Base-by-base conservation (phyloP, 2,329 filamentous ascomycete species). In the Talaromyces sp. region DNA sequence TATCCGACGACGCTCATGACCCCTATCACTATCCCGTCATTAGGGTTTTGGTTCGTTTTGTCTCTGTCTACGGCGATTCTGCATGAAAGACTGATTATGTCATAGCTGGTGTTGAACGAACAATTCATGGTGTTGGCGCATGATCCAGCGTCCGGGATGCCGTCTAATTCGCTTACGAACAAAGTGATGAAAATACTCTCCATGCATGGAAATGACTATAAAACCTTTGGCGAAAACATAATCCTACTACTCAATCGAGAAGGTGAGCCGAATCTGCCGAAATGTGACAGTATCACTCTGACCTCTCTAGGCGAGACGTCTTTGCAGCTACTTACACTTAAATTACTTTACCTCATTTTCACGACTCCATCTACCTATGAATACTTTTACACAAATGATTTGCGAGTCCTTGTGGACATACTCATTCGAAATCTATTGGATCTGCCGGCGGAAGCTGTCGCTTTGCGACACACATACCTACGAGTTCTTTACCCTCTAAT, bases 381-480 rank as follows among this genome's bases (percentile, higher is more conserved):
- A 79, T 99, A 98, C 78, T 99, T 99, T 75, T 99, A 98, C 78
- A 97, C 93, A 33, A 99, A 99, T 75, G 95, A 99, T 73, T 84
- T 99, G 35, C 91, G 92, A 66, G 95, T 99, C 4, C 86, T 99
- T 17, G 85, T 98, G 56, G 95, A 99, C 74, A 95, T 99, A 69
- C 93, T 99, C 66, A 92, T 99, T 67, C 91, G 95, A 50, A 99
- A 99, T 73, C 83, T 99, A n/a, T 88, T 98, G 72, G 95, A 99
- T 75, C 83, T 99, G 9, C 95, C 96, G 0, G 90, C 94, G 72
- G 94, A 97, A 74, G 88, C 83, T 11, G 71, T 76, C 15, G 81
- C 86, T 2, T 82, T 99, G 65, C 87, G 94, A 43, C 95, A 99
- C 76, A 99, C 95, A 3, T 99, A 99, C 75, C 85, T 99, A 6